Evolutionary conservation across 768 basidiomycete species (phyloP).

Genomic region (Galerina marginata): DNA sequence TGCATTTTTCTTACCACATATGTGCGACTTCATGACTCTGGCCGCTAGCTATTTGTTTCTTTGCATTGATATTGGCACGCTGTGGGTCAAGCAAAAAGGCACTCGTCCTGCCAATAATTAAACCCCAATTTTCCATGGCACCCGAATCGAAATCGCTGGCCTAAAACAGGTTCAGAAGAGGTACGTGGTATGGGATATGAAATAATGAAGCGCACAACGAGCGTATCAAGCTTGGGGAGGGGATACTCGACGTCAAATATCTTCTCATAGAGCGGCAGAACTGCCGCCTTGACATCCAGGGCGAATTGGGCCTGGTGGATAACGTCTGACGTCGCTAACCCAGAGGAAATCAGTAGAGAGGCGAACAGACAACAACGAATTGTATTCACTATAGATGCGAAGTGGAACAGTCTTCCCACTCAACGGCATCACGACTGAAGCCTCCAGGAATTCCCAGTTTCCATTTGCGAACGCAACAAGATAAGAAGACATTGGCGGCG

Average conservation of each 20-base stretch:
- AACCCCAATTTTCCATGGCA: conserved; percentile 94
- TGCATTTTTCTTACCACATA: conserved; percentile 60
- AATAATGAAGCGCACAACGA: conserved; percentile 59
- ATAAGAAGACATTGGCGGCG: conserved; percentile 89
- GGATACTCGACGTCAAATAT: conserved; percentile 93
- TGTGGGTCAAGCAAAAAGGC: conserved; percentile 83
- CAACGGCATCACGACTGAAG: conserved; percentile 77
- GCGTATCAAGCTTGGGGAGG: conserved; percentile 92
- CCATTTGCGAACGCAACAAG: conserved; percentile 90
- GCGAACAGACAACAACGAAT: neutral
- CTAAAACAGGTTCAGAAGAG: conserved; percentile 28
- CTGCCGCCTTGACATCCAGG: conserved; percentile 82
- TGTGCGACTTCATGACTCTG: conserved; percentile 90
- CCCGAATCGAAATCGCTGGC: conserved; percentile 89
- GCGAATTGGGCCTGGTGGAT: conserved; percentile 87
- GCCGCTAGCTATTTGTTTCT: conserved; percentile 77
- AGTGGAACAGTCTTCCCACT: conserved; percentile 83
- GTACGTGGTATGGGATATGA: conserved; percentile 33
- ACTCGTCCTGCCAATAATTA: conserved; percentile 90
- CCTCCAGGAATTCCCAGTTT: conserved; percentile 73
- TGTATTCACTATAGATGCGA: conserved; percentile 73
- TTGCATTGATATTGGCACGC: conserved; percentile 70
- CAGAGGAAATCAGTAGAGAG: conserved; percentile 4
- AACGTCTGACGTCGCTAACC: conserved; percentile 74
- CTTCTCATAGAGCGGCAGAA: conserved; percentile 89